Conservation (phyloP, 139 green algal genomes). For the Volvox africanus region DNA sequence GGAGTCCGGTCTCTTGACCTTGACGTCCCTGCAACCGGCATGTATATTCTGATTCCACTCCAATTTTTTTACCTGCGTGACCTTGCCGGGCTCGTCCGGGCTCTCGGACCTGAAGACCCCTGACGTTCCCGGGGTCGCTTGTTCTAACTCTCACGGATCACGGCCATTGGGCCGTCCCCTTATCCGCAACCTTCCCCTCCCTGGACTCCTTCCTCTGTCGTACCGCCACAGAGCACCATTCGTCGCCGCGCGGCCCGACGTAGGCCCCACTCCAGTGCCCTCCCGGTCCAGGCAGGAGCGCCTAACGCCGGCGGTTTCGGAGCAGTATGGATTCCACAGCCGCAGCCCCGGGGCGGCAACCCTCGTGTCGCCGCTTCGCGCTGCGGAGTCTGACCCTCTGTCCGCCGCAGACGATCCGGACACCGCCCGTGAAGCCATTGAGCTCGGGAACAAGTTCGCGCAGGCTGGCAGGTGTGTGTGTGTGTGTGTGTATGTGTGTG, state of each 20-base stretch:
- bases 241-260: neutral
- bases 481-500: too few species aligned
- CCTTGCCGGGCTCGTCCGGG: too few species aligned
- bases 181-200: too few species aligned
- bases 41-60: too few species aligned
- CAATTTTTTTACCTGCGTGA: too few species aligned
- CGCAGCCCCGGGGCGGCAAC: neutral
- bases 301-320: neutral
- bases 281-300: neutral
- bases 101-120: too few species aligned
- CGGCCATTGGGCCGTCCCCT: too few species aligned
- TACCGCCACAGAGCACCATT: neutral
- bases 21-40: too few species aligned
- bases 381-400: neutral
- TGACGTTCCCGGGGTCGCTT: too few species aligned
- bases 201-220: too few species aligned
- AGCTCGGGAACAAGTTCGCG: constrained; percentile 40
- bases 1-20: too few species aligned
- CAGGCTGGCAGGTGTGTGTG: constrained; percentile 17
- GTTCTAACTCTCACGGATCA: too few species aligned
- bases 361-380: neutral
- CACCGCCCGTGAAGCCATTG: constrained; percentile 52
- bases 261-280: neutral
- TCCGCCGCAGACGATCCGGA: neutral
- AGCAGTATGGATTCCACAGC: neutral